Evolutionary conservation across 345 rosid species (phyloP), one percentile per base, ranked within the genome.

Genomic region (Brassica juncea): DNA sequence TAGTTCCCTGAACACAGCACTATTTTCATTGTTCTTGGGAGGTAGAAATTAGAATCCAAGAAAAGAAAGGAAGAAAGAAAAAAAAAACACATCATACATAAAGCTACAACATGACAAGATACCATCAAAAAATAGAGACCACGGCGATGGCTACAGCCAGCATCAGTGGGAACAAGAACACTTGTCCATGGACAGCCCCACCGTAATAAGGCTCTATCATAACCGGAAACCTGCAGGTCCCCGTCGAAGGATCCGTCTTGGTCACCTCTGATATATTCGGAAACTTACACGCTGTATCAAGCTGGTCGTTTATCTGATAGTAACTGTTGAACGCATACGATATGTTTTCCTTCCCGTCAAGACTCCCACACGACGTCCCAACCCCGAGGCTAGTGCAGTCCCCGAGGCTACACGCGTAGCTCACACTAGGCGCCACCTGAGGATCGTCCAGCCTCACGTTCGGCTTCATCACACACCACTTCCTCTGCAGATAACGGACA

Each of bases 311-410:
- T 23, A 32, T 87, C 89, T 95, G 99, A 82, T 81, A 95, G 77
- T 91, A 95, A 84, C 98, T 95, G 65, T 95, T 93, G 52, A 91
- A 91, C 1, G 99, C 99, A 71, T 84, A 95, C 0, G 98, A 95
- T 63, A 95, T 89, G 77, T 93, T 95, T 44, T 85, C 85, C 69
- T 37, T 68, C 14, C 80, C 83, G 66, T 93, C 90, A 42, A 95
- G 77, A 77, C 32, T 58, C 9, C 86, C 90, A 52, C 99, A 95
- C 2, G 97, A 89, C 8, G 99, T 90, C 62, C 94, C 99, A 14
- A 91, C 87, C 59, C 99, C 99, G 0, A 95, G 96, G 58, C 87
- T 79, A 0, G 98, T 93, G 81, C 99, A 95, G 78, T 95, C 99
- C 14, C 88, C 97, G 6, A 42, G 83, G 47, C 81, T 85, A 70